Evolutionary conservation across 2,329 filamentous ascomycete species (phyloP).

Genomic region (Penicillium sp.): DNA sequence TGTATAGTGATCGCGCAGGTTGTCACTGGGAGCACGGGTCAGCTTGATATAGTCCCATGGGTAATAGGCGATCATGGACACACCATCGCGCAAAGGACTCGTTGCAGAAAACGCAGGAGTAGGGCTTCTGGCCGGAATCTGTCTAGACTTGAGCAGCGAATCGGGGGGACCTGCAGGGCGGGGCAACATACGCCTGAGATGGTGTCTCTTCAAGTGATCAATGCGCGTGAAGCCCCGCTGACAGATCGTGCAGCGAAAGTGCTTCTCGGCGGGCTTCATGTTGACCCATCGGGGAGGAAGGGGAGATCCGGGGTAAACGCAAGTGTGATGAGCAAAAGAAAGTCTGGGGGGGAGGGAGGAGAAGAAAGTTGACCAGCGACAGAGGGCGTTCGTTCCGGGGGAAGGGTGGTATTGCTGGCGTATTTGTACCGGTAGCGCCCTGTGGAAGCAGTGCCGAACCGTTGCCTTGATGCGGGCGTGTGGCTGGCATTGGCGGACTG

Average conservation of each 20-base stretch:
- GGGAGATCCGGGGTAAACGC: conserved; percentile 25
- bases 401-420: conserved; percentile 13
- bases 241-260: conserved; percentile 48
- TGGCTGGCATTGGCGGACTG: neutral
- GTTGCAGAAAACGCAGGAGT: conserved; percentile 49
- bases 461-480: neutral
- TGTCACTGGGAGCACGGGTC: conserved; percentile 40
- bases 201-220: conserved; percentile 52
- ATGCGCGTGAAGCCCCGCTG: conserved; percentile 50
- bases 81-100: conserved; percentile 50
- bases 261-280: conserved; percentile 44
- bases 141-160: conserved; percentile 17
- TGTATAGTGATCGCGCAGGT: conserved; percentile 49
- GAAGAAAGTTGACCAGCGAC: neutral
- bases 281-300: conserved; percentile 33
- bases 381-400: neutral
- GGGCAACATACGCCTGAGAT: conserved; percentile 46
- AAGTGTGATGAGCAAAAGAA: conserved; percentile 5
- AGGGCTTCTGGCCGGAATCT: conserved; percentile 53
- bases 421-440: neutral
- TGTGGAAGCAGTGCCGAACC: neutral
- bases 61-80: conserved; percentile 15
- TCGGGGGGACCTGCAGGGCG: conserved; percentile 5
- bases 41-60: neutral
- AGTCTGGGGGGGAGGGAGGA: neutral